A percentile compares a stretch with the other conserved stretches of the same genome.
Conservation (phyloP, 2,329 filamentous ascomycete species). For the Ophiostoma triangulosporum region DNA sequence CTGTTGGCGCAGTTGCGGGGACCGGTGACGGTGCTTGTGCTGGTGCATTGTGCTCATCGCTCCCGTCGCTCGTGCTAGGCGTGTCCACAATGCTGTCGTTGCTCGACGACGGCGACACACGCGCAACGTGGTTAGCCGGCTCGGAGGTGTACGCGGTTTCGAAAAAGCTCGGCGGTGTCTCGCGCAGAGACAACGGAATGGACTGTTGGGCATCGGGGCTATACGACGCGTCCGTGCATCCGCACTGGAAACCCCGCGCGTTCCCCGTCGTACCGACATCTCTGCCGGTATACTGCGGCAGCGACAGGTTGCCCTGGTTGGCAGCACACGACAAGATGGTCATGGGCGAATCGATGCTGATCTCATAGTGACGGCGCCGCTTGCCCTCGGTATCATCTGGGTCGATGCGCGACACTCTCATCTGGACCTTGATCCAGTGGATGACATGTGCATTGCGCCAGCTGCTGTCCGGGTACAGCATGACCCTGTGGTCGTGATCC, state of each 20-base stretch:
- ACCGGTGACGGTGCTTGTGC: not conserved
- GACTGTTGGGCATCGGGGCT: not conserved
- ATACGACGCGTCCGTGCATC: slow-evolving; percentile 17
- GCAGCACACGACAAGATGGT: slow-evolving; percentile 86
- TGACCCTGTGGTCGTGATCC: slow-evolving; percentile 52
- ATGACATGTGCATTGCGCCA: slow-evolving; percentile 90
- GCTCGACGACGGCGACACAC: not conserved
- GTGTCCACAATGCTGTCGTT: slow-evolving; percentile 7
- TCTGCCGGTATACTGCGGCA: slow-evolving; percentile 58
- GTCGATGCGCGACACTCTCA: slow-evolving; percentile 79
- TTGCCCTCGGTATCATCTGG: slow-evolving; percentile 54
- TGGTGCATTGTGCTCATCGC: not conserved
- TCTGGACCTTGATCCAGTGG: slow-evolving; percentile 95
- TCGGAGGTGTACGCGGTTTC: not conserved
- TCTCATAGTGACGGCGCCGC: slow-evolving; percentile 83
- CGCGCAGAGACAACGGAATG: not conserved
- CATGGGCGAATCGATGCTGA: slow-evolving; percentile 90
- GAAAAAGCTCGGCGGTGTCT: not conserved
- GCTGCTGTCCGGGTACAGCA: slow-evolving; percentile 78
- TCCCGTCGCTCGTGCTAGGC: slow-evolving; percentile 4
- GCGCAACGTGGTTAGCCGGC: not conserved
- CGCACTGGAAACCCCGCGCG: slow-evolving; percentile 45
- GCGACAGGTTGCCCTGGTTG: slow-evolving; percentile 76
- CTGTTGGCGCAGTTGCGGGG: not conserved
- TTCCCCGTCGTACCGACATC: slow-evolving; percentile 39